Base-by-base conservation (phyloP, 2,329 filamentous ascomycete genomes). In the Malbranchea cinnamomea region DNA sequence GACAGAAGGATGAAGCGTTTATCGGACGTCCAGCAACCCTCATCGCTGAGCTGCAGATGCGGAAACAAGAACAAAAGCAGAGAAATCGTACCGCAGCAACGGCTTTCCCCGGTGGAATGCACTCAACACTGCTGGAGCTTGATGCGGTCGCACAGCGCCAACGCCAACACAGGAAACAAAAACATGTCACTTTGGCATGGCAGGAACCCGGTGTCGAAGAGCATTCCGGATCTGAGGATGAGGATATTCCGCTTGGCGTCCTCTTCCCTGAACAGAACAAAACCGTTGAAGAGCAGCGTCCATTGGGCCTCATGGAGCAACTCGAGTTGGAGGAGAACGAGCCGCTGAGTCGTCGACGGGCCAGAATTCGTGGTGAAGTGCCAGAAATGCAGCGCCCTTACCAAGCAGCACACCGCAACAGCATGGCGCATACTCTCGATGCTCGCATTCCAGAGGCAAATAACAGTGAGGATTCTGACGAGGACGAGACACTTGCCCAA, bases 261-360 rank as follows among this genome's bases (percentile, higher is more conserved):
- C 65, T 98, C 10, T 81, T 71, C 43, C 74, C 77, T 1, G 53
- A 55, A 8, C 56, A 57, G 32, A 45, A 48, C 10, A 25, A 22
- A n/a, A 23, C 28, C 12, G 30, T 34, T 6, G 47, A 51, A n/a
- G 49, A 55, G 4, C 43, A 48, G 25, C 48, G 55, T 17, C 59
- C 61, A 2, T 31, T 62, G 16, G 61, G 61, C n/a, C 46, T 65
- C 6, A 54, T 65, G 45, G 59, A 91, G 48, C 74, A 72, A 43
- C 74, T 82, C 26, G 78, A 91, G 35, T 59, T 89, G 40, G 89
- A 98, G 50, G 89, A 98, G 45, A 89, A 84, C 32, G 89, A 95
- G 50, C 85, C 89, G 0, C 62, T 94, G 12, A 84, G 78, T 44
- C 67, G 67, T 22, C 75, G 85, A 2, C 73, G 81, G 27, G 78